A percentile compares a stretch with the other conserved stretches of the same genome.
These are phyloP conservation scores for Berkeleyomyces rouxiae DNA, from an alignment of 2,329 filamentous ascomycete species.

Conservation along the genomic window DNA sequence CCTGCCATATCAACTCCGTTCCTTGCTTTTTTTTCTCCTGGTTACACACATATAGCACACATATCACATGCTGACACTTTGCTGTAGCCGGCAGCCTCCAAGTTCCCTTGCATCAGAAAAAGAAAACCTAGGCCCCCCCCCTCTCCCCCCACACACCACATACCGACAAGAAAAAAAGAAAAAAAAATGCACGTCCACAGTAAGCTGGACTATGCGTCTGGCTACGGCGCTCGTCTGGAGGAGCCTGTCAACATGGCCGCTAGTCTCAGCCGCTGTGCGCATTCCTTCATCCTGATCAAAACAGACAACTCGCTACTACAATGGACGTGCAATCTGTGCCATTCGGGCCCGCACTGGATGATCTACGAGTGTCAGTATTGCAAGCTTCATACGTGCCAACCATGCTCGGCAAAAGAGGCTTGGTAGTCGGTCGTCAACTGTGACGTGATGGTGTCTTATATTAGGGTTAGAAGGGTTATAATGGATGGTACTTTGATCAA, in stretches of 20 bases:
- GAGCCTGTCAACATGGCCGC: constrained; percentile 9
- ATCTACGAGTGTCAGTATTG: constrained; percentile 56
- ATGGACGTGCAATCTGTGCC: constrained; percentile 49
- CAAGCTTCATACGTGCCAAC: constrained; percentile 46
- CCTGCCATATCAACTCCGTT: not conserved
- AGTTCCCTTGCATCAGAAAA: constrained; percentile 2
- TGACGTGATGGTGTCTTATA: not conserved
- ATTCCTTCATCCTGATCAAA: constrained; percentile 50
- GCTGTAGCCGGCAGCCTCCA: not conserved
- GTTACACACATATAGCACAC: not conserved
- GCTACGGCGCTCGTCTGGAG: not conserved
- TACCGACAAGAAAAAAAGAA: not conserved
- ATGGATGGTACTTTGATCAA: too few relatives aligned
- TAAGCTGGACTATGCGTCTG: not conserved
- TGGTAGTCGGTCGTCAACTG: not conserved
- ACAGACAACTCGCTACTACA: constrained; percentile 47
- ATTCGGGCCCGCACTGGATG: constrained; percentile 48
- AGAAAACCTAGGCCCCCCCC: not conserved
- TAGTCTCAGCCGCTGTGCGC: constrained; percentile 31
- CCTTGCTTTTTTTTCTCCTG: not conserved
- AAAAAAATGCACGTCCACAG: not conserved
- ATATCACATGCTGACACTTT: not conserved
- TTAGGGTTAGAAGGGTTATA: not conserved
- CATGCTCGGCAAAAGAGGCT: constrained; percentile 24
- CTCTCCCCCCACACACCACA: not conserved